Conservation (phyloP, 23 red algal genomes). For the Pyropia haitanensis region DNA sequence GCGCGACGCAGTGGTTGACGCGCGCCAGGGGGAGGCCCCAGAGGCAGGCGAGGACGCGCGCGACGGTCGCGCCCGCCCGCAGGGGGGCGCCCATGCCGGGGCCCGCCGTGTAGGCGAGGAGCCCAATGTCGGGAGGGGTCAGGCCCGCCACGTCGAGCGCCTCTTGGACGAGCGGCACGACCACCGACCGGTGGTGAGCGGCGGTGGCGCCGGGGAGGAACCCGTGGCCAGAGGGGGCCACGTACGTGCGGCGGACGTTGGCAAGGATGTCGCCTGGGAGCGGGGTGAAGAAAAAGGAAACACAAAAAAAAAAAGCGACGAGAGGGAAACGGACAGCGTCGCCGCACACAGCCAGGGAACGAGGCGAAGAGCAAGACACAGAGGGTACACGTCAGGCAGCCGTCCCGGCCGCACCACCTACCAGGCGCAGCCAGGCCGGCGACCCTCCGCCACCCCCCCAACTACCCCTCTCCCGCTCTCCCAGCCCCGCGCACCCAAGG, state of each 20-base stretch:
- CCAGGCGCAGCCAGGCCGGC: no score
- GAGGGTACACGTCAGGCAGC: no score
- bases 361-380: neutral
- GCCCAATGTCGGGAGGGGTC: conserved; percentile 23
- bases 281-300: no score
- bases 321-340: neutral
- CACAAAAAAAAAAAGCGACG: neutral
- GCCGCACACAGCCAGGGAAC: neutral
- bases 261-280: conserved; percentile 58
- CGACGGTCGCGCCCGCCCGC: conserved; percentile 74
- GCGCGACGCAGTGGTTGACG: conserved; percentile 98
- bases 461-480: no score
- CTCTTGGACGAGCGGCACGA: conserved; percentile 55
- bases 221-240: conserved; percentile 69
- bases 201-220: conserved; percentile 92
- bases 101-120: conserved; percentile 76
- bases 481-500: no score
- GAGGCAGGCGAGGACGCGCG: conserved; percentile 64
- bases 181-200: conserved; percentile 67
- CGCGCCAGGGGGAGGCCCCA: conserved; percentile 63
- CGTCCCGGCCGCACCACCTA: no score
- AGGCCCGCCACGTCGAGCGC: conserved; percentile 48
- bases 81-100: conserved; percentile 97
- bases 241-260: conserved; percentile 86
- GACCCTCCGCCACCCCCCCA: no score